Evolutionary conservation across 352 stramenopile genomes (phyloP).

Genomic region (Pythium aristosporum): DNA sequence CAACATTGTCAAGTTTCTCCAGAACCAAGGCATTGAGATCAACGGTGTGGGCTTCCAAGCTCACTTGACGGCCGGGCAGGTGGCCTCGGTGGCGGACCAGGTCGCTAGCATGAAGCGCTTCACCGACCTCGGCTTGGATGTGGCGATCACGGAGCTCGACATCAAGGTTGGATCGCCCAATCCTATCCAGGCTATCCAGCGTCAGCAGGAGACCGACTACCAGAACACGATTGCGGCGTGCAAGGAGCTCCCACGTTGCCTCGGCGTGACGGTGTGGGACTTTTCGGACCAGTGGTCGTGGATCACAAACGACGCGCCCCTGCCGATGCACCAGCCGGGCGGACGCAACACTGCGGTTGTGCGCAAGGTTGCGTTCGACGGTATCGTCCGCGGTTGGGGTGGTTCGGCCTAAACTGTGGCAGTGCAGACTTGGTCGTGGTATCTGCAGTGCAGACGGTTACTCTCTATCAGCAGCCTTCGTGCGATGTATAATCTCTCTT

Average conservation of each 20-base stretch:
- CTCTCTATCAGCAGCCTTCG: too few relatives aligned
- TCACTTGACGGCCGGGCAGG: not conserved
- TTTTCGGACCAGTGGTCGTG: slow-evolving; percentile 9
- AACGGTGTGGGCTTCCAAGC: not conserved
- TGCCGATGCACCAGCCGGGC: not conserved
- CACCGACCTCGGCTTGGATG: not conserved
- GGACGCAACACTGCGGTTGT: not conserved
- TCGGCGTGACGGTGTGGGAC: not conserved
- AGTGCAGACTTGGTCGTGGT: too few relatives aligned
- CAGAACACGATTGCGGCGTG: not conserved
- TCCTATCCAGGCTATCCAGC: not conserved
- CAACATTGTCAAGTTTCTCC: slow-evolving; percentile 7
- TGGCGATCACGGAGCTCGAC: not conserved
- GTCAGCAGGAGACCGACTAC: slow-evolving; percentile 6
- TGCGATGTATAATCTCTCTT: too few relatives aligned
- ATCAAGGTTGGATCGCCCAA: not conserved
- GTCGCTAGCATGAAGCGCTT: slow-evolving; percentile 4
- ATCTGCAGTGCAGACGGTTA: too few relatives aligned
- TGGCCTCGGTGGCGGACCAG: not conserved
- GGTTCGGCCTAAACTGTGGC: not conserved
- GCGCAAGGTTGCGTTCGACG: not conserved
- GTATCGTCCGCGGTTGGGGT: slow-evolving; percentile 1
- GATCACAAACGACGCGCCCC: not conserved
- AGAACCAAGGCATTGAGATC: slow-evolving; percentile 1
- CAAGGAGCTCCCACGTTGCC: not conserved